phyloP scores from a whole-genome alignment of 805 yeast species.

The Monosporozyma yasuniensis region DNA sequence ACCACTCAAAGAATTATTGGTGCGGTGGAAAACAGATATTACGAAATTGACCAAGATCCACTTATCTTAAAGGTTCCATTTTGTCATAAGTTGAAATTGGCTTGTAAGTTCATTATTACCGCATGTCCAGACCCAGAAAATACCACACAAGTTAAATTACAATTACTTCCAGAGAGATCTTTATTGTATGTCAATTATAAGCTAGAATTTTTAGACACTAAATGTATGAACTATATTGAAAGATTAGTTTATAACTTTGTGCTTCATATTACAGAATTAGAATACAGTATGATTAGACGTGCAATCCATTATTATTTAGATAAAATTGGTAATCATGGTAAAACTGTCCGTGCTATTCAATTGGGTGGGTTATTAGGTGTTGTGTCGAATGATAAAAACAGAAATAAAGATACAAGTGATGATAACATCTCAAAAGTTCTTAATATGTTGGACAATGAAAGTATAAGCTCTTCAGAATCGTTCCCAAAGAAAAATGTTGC shows the following conservation, averaged over 20 bases:
- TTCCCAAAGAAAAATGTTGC: neutral
- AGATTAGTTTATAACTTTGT: slow-evolving; percentile 6
- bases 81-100: slow-evolving; percentile 33
- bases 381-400: slow-evolving; percentile 1
- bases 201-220: slow-evolving; percentile 7
- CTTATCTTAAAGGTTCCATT: slow-evolving; percentile 40
- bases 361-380: slow-evolving; percentile 56
- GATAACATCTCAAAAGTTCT: neutral
- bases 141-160: slow-evolving; percentile 1
- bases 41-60: slow-evolving; percentile 45
- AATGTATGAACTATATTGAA: slow-evolving; percentile 7
- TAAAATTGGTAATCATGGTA: slow-evolving; percentile 36
- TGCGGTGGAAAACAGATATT: slow-evolving; percentile 44
- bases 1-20: slow-evolving; percentile 42
- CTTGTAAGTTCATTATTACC: slow-evolving; percentile 20
- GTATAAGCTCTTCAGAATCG: neutral
- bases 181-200: slow-evolving; percentile 9
- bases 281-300: slow-evolving; percentile 8
- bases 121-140: slow-evolving; percentile 8
- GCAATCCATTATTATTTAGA: slow-evolving; percentile 18
- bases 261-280: slow-evolving; percentile 5
- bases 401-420: neutral
- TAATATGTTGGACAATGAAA: neutral
- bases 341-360: slow-evolving; percentile 43
- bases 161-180: slow-evolving; percentile 6